Conservation (phyloP, 129 eudicot species). For the Artemisia tridentata region DNA sequence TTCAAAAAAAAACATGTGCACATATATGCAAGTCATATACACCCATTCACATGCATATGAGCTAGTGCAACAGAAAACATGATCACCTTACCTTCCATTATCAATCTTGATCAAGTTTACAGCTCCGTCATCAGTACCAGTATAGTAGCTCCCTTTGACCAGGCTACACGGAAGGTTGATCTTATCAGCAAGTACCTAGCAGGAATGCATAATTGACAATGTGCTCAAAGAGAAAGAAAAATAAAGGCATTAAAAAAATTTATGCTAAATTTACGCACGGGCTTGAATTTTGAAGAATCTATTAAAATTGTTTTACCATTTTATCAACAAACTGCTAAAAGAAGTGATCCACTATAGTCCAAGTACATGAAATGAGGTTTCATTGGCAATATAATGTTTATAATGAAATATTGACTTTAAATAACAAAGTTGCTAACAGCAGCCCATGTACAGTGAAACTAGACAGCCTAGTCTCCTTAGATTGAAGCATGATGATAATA, state of each 20-base stretch:
- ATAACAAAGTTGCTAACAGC: no score
- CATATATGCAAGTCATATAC: neutral
- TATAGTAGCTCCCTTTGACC: conserved; percentile 96
- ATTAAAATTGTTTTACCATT: neutral
- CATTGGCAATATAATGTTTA: no score
- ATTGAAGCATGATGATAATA: neutral
- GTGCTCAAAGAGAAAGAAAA: conserved; percentile 3
- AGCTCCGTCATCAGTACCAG: conserved; percentile 98
- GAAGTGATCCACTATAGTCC: neutral
- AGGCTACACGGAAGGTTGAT: conserved; percentile 91
- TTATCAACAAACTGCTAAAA: neutral
- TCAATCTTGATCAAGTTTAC: conserved; percentile 83
- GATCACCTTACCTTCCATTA: conserved; percentile 66
- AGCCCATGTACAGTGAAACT: no score
- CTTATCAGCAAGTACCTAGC: conserved; percentile 93
- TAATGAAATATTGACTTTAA: no score
- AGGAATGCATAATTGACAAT: conserved; percentile 1
- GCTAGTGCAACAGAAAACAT: conserved; percentile 9
- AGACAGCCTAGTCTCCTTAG: neutral
- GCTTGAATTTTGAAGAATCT: neutral
- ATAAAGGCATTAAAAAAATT: neutral
- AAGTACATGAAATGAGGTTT: no score
- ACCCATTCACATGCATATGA: conserved; percentile 6
- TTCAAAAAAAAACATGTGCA: neutral
- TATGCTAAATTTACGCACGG: neutral